A percentile compares a stretch with the other conserved stretches of the same genome.
phyloP scores from a whole-genome alignment of 177 flowering plant genomes.

The Vitis hybrid region DNA sequence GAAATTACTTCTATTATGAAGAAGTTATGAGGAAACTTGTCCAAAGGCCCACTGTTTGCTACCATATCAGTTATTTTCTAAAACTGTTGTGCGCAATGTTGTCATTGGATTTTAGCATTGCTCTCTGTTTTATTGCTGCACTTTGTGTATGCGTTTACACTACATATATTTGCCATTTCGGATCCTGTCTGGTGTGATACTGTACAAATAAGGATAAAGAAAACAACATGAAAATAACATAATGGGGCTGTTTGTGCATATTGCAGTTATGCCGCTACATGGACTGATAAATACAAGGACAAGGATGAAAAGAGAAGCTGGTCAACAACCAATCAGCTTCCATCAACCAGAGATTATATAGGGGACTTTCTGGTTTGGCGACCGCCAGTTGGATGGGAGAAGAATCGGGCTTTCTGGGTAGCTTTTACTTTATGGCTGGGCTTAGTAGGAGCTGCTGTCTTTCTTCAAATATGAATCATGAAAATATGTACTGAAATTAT shows the following conservation, averaged over 20 bases:
- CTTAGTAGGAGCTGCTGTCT: slow-evolving; percentile 72
- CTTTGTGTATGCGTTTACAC: neutral
- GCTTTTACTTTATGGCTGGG: slow-evolving; percentile 66
- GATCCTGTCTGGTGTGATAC: neutral
- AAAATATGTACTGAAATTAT: neutral
- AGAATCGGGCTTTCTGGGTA: slow-evolving; percentile 65
- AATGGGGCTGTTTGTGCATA: neutral
- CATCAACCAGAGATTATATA: slow-evolving; percentile 63
- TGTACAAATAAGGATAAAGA: neutral
- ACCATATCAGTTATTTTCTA: too few species aligned
- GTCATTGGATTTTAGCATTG: too few species aligned
- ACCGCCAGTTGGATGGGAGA: slow-evolving; percentile 72
- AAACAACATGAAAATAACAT: neutral
- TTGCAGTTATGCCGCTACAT: slow-evolving; percentile 82
- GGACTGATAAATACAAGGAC: slow-evolving; percentile 88
- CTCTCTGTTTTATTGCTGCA: too few species aligned
- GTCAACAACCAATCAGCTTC: slow-evolving; percentile 64
- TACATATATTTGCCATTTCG: neutral
- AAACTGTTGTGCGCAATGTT: too few species aligned
- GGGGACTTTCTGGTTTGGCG: slow-evolving; percentile 80
- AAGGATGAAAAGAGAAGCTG: slow-evolving; percentile 31
- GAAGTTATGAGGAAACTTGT: too few species aligned
- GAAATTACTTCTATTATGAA: too few species aligned
- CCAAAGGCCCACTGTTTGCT: too few species aligned
- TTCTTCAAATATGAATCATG: slow-evolving; percentile 46